Evolutionary conservation across 495 filamentous ascomycete genomes (phyloP), one percentile per base, ranked within the genome.

Genomic region (Tuber melanosporum): DNA sequence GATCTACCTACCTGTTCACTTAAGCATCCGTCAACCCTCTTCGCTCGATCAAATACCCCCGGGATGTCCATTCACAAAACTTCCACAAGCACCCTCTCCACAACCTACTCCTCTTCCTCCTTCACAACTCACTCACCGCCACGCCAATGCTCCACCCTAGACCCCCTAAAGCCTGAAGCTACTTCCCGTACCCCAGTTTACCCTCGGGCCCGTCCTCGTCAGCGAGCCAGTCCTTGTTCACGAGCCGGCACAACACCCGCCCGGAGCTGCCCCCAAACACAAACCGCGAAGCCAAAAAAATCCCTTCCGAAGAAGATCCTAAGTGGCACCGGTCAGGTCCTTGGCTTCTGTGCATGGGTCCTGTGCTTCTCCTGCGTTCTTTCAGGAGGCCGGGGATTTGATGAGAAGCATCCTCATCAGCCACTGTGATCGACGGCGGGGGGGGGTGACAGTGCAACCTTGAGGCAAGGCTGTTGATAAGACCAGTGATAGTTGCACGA

Each of bases 281-380:
- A 66, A 19, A 12, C 26, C 4, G 5, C 32, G 4, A 80, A 80
- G 71, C 77, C 73, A 44, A 80, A 70, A 71, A 80, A 76, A 26
- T 79, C 79, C 32, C n/a, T 80, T 49, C 71, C 78, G 14, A 80
- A 76, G 47, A 80, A 80, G 69, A 73, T 80, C n/a, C 71, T 80
- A 8, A 66, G 76, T 46, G 78, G 78, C 44, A 72, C 74, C 2
- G 74, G 78, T 0, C 79, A 71, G 47, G 71, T 74, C 1, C 57
- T 80, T 26, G 78, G 78, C n/a, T 80, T 80, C 71, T 80, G 73
- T 22, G 73, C 77, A 17, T 80, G 78, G 78, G 22, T 80, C 43
- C n/a, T 80, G n/a, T 80, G 78, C 49, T 77, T 74, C 15, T 80
- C 78, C 10, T 80, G 78, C 32, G 78, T 80, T 20, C 73, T 80